Base-by-base conservation (phyloP, 495 filamentous ascomycete species). In the Trichoderma erinaceum region DNA sequence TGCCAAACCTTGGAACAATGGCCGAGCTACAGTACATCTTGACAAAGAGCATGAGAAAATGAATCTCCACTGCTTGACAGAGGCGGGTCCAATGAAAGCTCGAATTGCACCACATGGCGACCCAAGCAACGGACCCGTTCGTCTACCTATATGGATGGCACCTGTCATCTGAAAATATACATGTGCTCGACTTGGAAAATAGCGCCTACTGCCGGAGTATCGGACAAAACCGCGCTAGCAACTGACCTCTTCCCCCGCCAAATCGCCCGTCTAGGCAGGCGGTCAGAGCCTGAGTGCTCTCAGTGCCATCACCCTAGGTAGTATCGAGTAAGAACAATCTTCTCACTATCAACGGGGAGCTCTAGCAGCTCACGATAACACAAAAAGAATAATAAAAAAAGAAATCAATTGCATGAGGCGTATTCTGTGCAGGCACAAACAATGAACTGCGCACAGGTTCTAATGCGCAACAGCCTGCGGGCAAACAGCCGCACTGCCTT, bases 361-460 rank as follows among this genome's bases (percentile, higher is more conserved):
- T 46, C 18, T 3, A 46, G 6, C 43, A 16, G 12, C 43, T 15
- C 43, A 46, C 43, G 13, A 4, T 18, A 18, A 16, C 41, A 44
- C 10, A 18, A 15, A 16, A 15, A 46, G 3, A 46, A 46, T 18
- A 18, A 16, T 6, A 44, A 2, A 18, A 15, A 16, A 15, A 46
- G 3, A 46, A 46, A 3, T 12, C 43, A 15, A 46, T 46, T 18
- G 35, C 43, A 18, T 46, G 18, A 4, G 3, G 43, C 44, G 15
- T 52, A 6, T 52, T 21, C 29, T 4, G 29, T 29, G 29, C 4
- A 29, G n/a, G 5, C 18, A 56, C 0, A 1, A 2, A 6, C 63
- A n/a, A 65, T 65, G 63, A 65, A 67, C 25, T 58, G 35, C 25
- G 15, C 44, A 67, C 44, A 35, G 13, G 27, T 58, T 46, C 66